phyloP scores from a whole-genome alignment of 768 basidiomycete species.

The Tricholoma sp. region DNA sequence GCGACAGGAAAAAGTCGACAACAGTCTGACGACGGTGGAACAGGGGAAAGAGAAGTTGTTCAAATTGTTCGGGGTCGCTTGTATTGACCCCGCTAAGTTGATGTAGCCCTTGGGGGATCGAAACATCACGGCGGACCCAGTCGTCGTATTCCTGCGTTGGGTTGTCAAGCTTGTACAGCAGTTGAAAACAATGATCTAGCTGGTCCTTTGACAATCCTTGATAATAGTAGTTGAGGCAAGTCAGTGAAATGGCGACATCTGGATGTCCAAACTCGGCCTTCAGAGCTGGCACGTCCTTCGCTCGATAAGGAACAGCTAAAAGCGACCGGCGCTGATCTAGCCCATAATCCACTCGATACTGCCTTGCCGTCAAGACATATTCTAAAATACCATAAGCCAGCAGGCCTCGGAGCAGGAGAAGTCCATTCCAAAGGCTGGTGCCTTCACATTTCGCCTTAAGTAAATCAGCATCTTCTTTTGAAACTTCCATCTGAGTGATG shows the following conservation, averaged over 20 bases:
- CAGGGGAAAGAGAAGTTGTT: slow-evolving; percentile 22
- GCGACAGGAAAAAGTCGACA: slow-evolving; percentile 42
- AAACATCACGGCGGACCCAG: slow-evolving; percentile 5
- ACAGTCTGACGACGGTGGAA: slow-evolving; percentile 33
- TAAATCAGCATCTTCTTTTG: slow-evolving; percentile 1
- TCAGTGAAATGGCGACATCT: slow-evolving; percentile 40
- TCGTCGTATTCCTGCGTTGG: slow-evolving; percentile 35
- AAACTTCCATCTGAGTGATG: slow-evolving; percentile 12
- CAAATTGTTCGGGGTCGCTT: slow-evolving; percentile 30
- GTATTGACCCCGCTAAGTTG: slow-evolving; percentile 37
- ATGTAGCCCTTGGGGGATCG: slow-evolving; percentile 26
- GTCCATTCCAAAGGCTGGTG: slow-evolving; percentile 25
- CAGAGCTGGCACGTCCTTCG: slow-evolving; percentile 43
- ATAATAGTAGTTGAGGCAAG: slow-evolving; percentile 47
- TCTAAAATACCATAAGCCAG: slow-evolving; percentile 36
- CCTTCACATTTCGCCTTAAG: slow-evolving; percentile 12
- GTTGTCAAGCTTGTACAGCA: slow-evolving; percentile 35
- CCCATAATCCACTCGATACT: slow-evolving; percentile 52
- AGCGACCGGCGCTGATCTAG: slow-evolving; percentile 36
- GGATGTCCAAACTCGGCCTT: slow-evolving; percentile 51
- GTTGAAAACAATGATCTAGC: slow-evolving; percentile 30
- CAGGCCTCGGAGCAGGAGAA: slow-evolving; percentile 43
- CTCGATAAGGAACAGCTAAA: slow-evolving; percentile 50
- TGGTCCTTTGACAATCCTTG: slow-evolving; percentile 36
- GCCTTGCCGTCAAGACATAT: slow-evolving; percentile 30